phyloP scores from a whole-genome alignment of 2,329 filamentous ascomycete genomes.

The Dryadomyces quercus-mongolicae region DNA sequence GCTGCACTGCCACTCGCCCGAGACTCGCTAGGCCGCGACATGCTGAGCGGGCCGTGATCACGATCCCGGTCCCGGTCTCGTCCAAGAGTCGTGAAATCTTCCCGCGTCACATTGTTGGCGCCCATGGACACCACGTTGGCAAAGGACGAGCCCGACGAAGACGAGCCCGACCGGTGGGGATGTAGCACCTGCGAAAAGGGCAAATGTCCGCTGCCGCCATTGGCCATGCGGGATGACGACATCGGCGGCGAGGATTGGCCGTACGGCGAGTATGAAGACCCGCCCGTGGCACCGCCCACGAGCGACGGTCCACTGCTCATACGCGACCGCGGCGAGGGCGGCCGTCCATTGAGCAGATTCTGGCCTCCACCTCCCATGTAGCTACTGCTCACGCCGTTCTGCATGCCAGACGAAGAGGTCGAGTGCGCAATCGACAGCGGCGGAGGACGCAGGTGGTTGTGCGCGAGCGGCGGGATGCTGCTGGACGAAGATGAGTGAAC shows the following conservation, averaged over 20 bases:
- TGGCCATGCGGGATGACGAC: slow-evolving; percentile 21
- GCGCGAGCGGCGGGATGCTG: slow-evolving; percentile 8
- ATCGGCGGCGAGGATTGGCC: slow-evolving; percentile 16
- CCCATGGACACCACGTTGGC: neutral
- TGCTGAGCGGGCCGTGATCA: slow-evolving; percentile 12
- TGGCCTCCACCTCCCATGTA: slow-evolving; percentile 5
- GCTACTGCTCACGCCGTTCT: neutral
- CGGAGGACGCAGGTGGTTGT: slow-evolving; percentile 12
- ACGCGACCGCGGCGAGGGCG: slow-evolving; percentile 30
- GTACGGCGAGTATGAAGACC: neutral
- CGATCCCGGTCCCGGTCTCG: slow-evolving; percentile 5
- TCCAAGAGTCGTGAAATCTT: slow-evolving; percentile 12
- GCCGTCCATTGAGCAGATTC: slow-evolving; percentile 27
- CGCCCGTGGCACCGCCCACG: neutral
- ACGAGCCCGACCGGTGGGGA: slow-evolving; percentile 21
- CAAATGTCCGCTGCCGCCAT: slow-evolving; percentile 18
- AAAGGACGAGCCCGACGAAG: slow-evolving; percentile 19
- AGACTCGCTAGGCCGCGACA: slow-evolving; percentile 8
- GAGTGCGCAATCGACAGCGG: slow-evolving; percentile 4
- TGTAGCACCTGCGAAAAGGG: slow-evolving; percentile 25
- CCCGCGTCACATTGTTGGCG: slow-evolving; percentile 9
- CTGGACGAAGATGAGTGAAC: neutral
- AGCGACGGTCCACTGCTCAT: neutral
- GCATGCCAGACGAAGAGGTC: neutral
- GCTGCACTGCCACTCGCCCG: slow-evolving; percentile 45